phyloP scores from a whole-genome alignment of 1,139 yeast species.

The Pneumocystis sp. region DNA sequence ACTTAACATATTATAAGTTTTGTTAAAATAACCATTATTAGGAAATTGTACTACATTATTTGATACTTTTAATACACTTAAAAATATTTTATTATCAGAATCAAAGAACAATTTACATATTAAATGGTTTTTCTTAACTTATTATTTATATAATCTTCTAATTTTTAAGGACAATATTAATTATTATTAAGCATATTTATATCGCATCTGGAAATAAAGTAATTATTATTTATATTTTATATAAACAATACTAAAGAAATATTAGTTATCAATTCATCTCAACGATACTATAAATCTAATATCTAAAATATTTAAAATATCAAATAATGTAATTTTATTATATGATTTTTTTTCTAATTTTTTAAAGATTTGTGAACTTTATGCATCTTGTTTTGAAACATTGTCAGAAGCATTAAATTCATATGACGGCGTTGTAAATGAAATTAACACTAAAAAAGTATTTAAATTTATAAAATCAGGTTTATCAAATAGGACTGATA shows the following conservation, averaged over 20 bases:
- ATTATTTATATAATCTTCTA: not conserved
- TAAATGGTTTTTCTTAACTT: not conserved
- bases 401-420: not conserved
- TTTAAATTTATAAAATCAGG: not conserved
- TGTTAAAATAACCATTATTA: not conserved
- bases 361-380: not conserved
- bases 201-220: not conserved
- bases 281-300: not conserved
- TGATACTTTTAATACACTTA: not conserved
- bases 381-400: not conserved
- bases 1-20: not conserved
- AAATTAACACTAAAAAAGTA: not conserved
- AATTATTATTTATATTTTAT: not conserved
- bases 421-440: not conserved
- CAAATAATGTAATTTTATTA: not conserved
- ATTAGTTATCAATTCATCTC: not conserved
- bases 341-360: not conserved
- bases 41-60: not conserved
- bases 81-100: not conserved
- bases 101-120: not conserved
- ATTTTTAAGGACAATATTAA: not conserved
- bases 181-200: not conserved
- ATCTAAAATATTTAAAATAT: not conserved
- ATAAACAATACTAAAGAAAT: not conserved
- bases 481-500: not conserved